Evolutionary conservation across 345 rosid species (phyloP).

Genomic region (Cardamine resedifolia): DNA sequence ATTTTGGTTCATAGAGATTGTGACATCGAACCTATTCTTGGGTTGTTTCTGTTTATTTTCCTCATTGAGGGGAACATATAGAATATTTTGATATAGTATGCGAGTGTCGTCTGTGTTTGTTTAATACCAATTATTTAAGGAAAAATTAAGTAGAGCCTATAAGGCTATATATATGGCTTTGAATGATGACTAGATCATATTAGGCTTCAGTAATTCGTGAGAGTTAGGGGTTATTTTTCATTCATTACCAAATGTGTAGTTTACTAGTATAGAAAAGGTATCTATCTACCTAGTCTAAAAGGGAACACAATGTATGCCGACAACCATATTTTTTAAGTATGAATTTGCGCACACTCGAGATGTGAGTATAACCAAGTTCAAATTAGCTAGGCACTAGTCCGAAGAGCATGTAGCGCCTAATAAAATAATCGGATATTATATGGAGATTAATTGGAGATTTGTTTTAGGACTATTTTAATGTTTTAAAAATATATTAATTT

Average conservation of each 20-base stretch:
- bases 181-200: neutral
- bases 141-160: conserved; percentile 10
- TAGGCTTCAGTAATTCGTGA: conserved; percentile 12
- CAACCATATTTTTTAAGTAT: neutral
- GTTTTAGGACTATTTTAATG: no score
- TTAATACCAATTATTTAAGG: neutral
- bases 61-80: conserved; percentile 15
- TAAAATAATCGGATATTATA: no score
- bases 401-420: no score
- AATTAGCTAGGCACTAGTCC: no score
- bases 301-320: no score
- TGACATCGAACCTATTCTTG: conserved; percentile 17
- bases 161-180: neutral
- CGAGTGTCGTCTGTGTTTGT: conserved; percentile 11
- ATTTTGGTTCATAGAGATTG: neutral
- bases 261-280: no score
- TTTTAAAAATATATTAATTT: no score
- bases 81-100: conserved; percentile 12
- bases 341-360: neutral
- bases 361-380: no score
- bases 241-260: neutral
- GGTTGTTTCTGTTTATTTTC: conserved; percentile 20
- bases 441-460: no score
- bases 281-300: no score
- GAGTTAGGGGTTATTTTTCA: neutral